Percentiles rank a stretch among this genome's conserved stretches.
Conservation (phyloP, 805 yeast species). For the Nakazawaea ishiwadae region DNA sequence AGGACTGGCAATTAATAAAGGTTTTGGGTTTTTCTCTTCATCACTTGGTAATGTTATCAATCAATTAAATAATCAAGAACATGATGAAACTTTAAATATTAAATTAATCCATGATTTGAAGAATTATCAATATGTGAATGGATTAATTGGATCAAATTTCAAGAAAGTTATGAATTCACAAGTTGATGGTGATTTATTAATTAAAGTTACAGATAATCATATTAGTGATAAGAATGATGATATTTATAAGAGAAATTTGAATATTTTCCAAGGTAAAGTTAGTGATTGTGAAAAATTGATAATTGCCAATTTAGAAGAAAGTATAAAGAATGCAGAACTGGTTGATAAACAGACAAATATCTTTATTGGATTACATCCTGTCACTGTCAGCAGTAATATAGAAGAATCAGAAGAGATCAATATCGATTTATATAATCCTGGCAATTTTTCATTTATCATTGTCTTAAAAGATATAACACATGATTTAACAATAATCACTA, state of each 20-base stretch:
- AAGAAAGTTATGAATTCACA: slow-evolving; percentile 58
- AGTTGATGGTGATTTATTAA: slow-evolving; percentile 73
- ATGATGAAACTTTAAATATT: slow-evolving; percentile 53
- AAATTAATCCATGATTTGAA: slow-evolving; percentile 65
- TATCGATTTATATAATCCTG: slow-evolving; percentile 42
- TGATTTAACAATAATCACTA: slow-evolving; percentile 64
- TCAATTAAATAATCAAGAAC: slow-evolving; percentile 28
- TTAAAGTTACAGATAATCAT: slow-evolving; percentile 50
- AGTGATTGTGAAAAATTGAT: slow-evolving; percentile 87
- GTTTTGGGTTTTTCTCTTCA: slow-evolving; percentile 25
- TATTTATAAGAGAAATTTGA: slow-evolving; percentile 40
- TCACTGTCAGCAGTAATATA: slow-evolving; percentile 17
- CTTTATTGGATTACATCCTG: slow-evolving; percentile 28
- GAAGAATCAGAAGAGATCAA: slow-evolving; percentile 24
- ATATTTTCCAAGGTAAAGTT: slow-evolving; percentile 69
- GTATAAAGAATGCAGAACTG: slow-evolving; percentile 42
- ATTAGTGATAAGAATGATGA: slow-evolving; percentile 25
- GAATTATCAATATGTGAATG: slow-evolving; percentile 44
- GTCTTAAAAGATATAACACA: slow-evolving; percentile 77
- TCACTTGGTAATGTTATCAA: slow-evolving; percentile 35
- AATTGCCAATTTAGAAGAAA: slow-evolving; percentile 78
- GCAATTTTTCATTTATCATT: slow-evolving; percentile 70
- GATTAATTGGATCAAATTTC: slow-evolving; percentile 48
- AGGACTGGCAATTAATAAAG: slow-evolving; percentile 27
- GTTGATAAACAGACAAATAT: slow-evolving; percentile 18